Percentiles rank a stretch among this genome's conserved stretches.
These are phyloP conservation scores for Phytophthora palmivora DNA, from an alignment of 352 stramenopile genomes.

Conservation along the genomic window DNA sequence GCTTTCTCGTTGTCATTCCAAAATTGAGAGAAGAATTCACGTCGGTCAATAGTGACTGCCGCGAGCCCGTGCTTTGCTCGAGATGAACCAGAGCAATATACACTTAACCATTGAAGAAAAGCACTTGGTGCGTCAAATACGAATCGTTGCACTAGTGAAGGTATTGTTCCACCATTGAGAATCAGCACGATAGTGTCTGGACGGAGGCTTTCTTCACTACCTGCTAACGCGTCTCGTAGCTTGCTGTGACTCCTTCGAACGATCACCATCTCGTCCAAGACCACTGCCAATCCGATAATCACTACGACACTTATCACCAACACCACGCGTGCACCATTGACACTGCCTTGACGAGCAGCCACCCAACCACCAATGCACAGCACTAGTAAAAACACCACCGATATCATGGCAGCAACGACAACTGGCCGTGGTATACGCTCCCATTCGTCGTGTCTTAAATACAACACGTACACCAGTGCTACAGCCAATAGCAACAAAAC, in stretches of 20 bases:
- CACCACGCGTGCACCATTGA: conserved; percentile 22
- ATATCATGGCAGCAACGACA: neutral
- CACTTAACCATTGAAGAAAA: conserved; percentile 53
- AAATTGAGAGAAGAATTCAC: conserved; percentile 44
- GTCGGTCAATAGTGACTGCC: conserved; percentile 12
- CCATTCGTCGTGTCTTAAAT: conserved; percentile 1
- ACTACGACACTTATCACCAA: conserved; percentile 21
- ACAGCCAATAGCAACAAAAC: conserved; percentile 26
- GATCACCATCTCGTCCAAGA: conserved; percentile 41
- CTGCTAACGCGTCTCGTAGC: conserved; percentile 20
- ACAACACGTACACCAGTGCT: conserved; percentile 17
- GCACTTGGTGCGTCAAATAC: conserved; percentile 50
- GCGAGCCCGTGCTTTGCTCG: conserved; percentile 2
- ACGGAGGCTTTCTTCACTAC: conserved; percentile 21
- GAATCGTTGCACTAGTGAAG: conserved; percentile 60
- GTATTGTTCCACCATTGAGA: conserved; percentile 46
- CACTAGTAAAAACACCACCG: conserved; percentile 5
- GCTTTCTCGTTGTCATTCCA: conserved; percentile 19
- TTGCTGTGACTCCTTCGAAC: conserved; percentile 42
- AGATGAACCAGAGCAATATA: conserved; percentile 23
- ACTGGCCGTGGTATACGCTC: conserved; percentile 10
- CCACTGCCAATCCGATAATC: conserved; percentile 11
- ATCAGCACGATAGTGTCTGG: conserved; percentile 32
- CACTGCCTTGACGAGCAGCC: conserved; percentile 23
- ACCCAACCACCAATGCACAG: conserved; percentile 36